Evolutionary conservation across 768 basidiomycete genomes (phyloP), one percentile per base, ranked within the genome.

Genomic region (Pisolithus microcarpus): DNA sequence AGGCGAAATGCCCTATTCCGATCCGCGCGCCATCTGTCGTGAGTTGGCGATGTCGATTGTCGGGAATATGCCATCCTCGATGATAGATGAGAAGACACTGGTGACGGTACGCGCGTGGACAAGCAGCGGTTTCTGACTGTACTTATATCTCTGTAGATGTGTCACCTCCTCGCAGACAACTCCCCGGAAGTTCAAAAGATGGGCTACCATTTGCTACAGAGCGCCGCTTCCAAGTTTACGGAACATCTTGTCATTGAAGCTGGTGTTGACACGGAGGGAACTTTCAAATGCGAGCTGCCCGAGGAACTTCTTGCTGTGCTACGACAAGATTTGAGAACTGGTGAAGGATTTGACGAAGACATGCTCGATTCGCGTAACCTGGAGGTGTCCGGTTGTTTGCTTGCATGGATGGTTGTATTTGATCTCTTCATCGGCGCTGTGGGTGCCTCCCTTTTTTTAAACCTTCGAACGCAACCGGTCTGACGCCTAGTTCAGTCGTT

Each of bases 341-440:
- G 70, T 4, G 75, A 74, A 7, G 61, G 50, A 8, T 67, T 71
- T 23, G 73, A 74, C 34, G 65, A 70, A 2, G 70, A 72, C 46
- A 65, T 72, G 56, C 72, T 79, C 50, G 45, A 67, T 52, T 24
- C 44, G 5, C 55, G 46, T 52, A 61, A 56, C 51, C 56, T 66
- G 74, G 73, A 71, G 45, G 61, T 78, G 2, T 81, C 88, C 54
- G 82, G 84, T 4, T 79, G 80, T 55, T 69, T 96, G n/a, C 75
- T 96, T 8, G 79, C 77, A 2, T 96, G 92, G 94, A 88, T 94
- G 84, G 70, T 91, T n/a, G 63, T 84, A 1, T 85, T 96, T 54
- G 90, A 93, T 60, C 72, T 87, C 18, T 96, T 96, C 67, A 71
- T 73, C 24, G 82, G 89, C 64, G 86, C 91, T 8, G 93, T 94